These are phyloP conservation scores for Peterozyma xylosa DNA, from an alignment of 805 yeast genomes.

Conservation along the genomic window DNA sequence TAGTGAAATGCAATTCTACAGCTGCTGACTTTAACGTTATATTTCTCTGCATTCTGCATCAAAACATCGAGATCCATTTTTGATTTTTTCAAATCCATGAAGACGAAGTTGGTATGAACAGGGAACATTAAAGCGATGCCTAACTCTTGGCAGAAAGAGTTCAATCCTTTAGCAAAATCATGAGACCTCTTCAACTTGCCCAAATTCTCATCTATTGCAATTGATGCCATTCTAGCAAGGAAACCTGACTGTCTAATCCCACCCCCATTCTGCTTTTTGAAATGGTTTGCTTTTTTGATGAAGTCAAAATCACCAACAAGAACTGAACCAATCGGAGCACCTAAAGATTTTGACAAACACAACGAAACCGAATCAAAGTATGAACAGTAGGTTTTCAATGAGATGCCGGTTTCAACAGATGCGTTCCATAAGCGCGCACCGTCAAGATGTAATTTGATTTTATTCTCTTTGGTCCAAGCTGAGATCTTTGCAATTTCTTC, in stretches of 20 bases:
- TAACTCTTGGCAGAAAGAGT: conserved; percentile 38
- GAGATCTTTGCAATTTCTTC: conserved; percentile 71
- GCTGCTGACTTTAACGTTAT: conserved; percentile 59
- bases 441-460: conserved; percentile 69
- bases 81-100: conserved; percentile 48
- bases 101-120: conserved; percentile 78
- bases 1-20: conserved; percentile 78
- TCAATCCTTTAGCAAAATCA: conserved; percentile 39
- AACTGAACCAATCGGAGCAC: conserved; percentile 90
- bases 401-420: conserved; percentile 58
- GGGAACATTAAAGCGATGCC: conserved; percentile 62
- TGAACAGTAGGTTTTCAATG: conserved; percentile 62
- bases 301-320: conserved; percentile 58
- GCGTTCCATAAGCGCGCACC: conserved; percentile 96
- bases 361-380: conserved; percentile 81
- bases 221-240: conserved; percentile 69
- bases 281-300: conserved; percentile 69
- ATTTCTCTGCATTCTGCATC: conserved; percentile 43
- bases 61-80: conserved; percentile 49
- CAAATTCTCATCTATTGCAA: conserved; percentile 70
- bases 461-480: conserved; percentile 55
- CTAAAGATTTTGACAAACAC: conserved; percentile 83
- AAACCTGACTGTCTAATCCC: conserved; percentile 88
- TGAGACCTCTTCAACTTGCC: conserved; percentile 44
- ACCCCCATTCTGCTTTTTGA: conserved; percentile 89